A percentile compares a stretch with the other conserved stretches of the same genome.
phyloP scores from a whole-genome alignment of 78 protist genomes.

The slime mould (Dictyostelium discoideum) region DNA sequence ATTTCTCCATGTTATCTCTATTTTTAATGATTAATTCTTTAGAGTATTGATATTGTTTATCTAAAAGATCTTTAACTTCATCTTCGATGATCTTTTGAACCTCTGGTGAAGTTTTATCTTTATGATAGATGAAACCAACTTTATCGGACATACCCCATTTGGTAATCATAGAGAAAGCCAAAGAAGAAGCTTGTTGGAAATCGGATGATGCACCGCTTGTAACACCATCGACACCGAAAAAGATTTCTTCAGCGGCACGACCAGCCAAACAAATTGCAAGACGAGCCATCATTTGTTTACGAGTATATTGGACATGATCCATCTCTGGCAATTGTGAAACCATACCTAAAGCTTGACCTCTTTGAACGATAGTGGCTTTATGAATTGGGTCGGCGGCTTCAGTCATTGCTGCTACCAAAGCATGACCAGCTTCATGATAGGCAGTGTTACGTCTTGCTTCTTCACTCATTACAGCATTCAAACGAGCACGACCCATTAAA shows the following conservation, averaged over 20 bases:
- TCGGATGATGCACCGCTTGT: constrained; percentile 84
- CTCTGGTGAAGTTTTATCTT: constrained; percentile 75
- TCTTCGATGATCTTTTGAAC: constrained; percentile 63
- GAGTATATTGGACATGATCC: constrained; percentile 69
- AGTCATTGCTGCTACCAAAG: constrained; percentile 90
- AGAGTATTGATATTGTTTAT: constrained; percentile 80
- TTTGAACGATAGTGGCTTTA: constrained; percentile 97
- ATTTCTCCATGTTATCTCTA: constrained; percentile 67
- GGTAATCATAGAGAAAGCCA: constrained; percentile 88
- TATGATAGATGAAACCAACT: constrained; percentile 65
- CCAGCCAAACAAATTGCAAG: constrained; percentile 94
- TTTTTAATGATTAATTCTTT: constrained; percentile 48
- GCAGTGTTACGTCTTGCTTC: constrained; percentile 86
- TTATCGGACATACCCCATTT: constrained; percentile 89
- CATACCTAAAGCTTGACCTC: constrained; percentile 91
- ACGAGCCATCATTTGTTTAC: constrained; percentile 86
- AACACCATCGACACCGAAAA: constrained; percentile 90
- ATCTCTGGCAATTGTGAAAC: constrained; percentile 88
- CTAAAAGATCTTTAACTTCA: constrained; percentile 77
- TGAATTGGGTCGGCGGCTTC: constrained; percentile 92
- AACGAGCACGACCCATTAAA: constrained; percentile 79
- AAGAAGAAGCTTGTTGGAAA: constrained; percentile 58
- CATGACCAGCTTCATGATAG: constrained; percentile 98
- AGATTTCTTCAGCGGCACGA: constrained; percentile 95
- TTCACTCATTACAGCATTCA: constrained; percentile 81